Conservation (phyloP, 2,329 filamentous ascomycete genomes). For the Lasiodiplodia sp. region DNA sequence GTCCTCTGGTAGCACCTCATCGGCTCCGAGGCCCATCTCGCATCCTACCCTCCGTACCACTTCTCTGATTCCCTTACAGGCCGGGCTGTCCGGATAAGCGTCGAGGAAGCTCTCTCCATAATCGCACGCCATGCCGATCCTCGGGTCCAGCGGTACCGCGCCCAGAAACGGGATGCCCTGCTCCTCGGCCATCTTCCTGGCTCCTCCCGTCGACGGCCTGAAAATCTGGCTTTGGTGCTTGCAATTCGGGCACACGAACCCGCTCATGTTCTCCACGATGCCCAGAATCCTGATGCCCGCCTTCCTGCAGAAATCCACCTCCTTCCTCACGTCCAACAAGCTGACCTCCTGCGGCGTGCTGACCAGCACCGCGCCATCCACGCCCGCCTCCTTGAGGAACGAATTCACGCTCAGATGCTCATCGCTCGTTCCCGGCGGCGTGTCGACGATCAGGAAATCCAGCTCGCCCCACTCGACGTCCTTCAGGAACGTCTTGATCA, state of each 20-base stretch:
- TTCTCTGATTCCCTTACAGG: constrained; percentile 78
- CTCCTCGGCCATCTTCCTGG: constrained; percentile 78
- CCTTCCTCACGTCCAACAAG: constrained; percentile 91
- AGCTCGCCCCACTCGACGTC: constrained; percentile 97
- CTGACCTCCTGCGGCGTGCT: constrained; percentile 95
- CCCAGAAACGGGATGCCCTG: constrained; percentile 89
- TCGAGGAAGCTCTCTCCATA: constrained; percentile 98
- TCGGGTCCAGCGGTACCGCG: constrained; percentile 86
- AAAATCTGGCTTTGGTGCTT: constrained; percentile 84
- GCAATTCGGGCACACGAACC: constrained; percentile 95
- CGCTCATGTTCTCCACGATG: constrained; percentile 96
- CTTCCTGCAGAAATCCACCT: constrained; percentile 97
- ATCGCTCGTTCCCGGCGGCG: constrained; percentile 92
- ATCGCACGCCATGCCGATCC: constrained; percentile 96
- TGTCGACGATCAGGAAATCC: constrained; percentile 93
- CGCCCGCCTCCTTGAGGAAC: constrained; percentile 86
- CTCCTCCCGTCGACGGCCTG: constrained; percentile 88
- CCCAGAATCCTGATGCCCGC: constrained; percentile 88
- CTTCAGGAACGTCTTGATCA: constrained; percentile 98
- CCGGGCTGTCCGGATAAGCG: constrained; percentile 89
- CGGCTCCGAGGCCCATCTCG: constrained; percentile 42
- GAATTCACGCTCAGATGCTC: constrained; percentile 95
- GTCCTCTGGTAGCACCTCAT: constrained; percentile 39
- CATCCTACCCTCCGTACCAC: constrained; percentile 78
- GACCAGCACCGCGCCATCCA: constrained; percentile 91